Evolutionary conservation across 352 stramenopile genomes (phyloP), one percentile per base, ranked within the genome.

Genomic region (Globisporangium spinosum): DNA sequence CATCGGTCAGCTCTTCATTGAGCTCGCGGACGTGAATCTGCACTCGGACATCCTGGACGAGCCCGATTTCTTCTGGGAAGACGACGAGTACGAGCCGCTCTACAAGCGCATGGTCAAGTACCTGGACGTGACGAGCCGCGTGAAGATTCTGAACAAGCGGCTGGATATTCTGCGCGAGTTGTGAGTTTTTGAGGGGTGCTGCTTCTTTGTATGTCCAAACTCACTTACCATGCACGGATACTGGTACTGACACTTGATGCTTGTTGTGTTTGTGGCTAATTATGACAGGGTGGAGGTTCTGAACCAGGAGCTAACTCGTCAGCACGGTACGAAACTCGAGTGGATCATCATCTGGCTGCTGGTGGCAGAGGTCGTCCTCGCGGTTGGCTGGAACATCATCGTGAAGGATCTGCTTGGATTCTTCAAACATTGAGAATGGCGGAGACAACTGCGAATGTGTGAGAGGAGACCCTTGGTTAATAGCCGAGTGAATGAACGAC

Each of bases 301-400:
- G 59, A 94, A 93, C 64, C 91, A 94, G 54, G 91, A 98, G 70
- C 71, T 97, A 57, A 87, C 83, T 53, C 88, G 90, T 29, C 73
- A 95, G 58, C 89, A 98, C 74, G 82, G 83, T n/a, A 79, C 82
- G 17, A 94, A 93, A 63, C 89, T 98, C 29, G 93, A 98, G 77
- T 97, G 87, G 90, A 98, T 97, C 77, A 88, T 98, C 65, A 98
- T 98, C 67, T 97, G 90, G 88, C 87, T 98, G 58, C 83, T 98
- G 57, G 77, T 97, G 54, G 85, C 80, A 27, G 90, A 97, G 76
- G 77, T 98, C 27, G 68, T 97, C 35, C 89, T 98, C 55, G 81
- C 89, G 15, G 76, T 95, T 3, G 80, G 75, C 56, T 95, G 85
- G 87, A 80, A 95, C 23, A 94, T 94, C 49, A 68, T 94, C 23